Evolutionary conservation across 768 basidiomycete genomes (phyloP).

Genomic region (Boletus pseudopeckii): DNA sequence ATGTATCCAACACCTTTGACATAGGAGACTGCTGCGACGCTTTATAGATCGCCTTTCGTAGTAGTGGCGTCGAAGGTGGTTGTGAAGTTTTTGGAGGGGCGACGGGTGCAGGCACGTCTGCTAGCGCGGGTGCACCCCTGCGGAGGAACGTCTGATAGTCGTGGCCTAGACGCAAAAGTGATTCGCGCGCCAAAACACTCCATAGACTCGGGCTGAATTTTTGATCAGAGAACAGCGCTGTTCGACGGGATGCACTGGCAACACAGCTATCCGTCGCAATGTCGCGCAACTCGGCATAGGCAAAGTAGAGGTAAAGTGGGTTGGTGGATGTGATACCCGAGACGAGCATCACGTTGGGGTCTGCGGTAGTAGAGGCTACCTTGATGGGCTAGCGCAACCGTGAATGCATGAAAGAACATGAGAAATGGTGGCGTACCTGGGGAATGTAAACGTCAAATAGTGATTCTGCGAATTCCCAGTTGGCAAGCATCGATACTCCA

Average conservation of each 20-base stretch:
- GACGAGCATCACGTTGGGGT: conserved; percentile 54
- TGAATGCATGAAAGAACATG: neutral
- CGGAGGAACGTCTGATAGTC: conserved; percentile 69
- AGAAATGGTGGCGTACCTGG: conserved; percentile 38
- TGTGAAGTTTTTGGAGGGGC: conserved; percentile 27
- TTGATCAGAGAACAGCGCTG: conserved; percentile 64
- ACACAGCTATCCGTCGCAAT: conserved; percentile 45
- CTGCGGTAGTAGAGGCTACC: conserved; percentile 43
- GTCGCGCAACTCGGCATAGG: conserved; percentile 58
- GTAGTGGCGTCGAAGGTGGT: conserved; percentile 36
- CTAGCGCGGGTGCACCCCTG: conserved; percentile 42
- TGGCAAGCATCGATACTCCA: conserved; percentile 46
- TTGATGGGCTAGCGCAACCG: conserved; percentile 41
- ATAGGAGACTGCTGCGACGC: conserved; percentile 46
- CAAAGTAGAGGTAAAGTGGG: conserved; percentile 55
- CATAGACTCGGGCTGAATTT: conserved; percentile 64
- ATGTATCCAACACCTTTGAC: conserved; percentile 48
- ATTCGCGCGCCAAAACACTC: conserved; percentile 55
- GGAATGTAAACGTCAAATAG: conserved; percentile 59
- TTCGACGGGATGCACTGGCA: conserved; percentile 42
- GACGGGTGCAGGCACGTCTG: conserved; percentile 19
- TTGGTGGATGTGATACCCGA: conserved; percentile 61
- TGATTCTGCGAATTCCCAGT: conserved; percentile 63
- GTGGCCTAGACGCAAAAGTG: conserved; percentile 56
- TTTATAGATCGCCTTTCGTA: conserved; percentile 40